Base-by-base conservation (phyloP, 2,329 filamentous ascomycete genomes). In the Alternaria angustiovoidea region DNA sequence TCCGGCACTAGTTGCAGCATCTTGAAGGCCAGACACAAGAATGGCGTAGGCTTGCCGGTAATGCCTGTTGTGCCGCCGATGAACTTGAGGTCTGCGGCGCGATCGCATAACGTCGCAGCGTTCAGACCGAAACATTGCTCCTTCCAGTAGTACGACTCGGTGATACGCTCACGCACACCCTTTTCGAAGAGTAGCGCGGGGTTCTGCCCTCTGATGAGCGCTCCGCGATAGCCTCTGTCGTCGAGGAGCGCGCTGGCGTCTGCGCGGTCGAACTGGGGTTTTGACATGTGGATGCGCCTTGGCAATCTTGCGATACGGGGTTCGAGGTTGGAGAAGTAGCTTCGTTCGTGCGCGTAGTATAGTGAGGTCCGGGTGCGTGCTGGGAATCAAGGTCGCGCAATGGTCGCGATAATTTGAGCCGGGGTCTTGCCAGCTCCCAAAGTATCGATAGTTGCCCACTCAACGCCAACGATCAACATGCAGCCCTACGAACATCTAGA, bases 61-160 rank as follows among this genome's bases (percentile, higher is more conserved):
- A 88, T 86, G 54, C 94, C 93, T 73, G 93, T 93, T 5, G 93
- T 96, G 68, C 95, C 95, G 64, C 94, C 95, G 57, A 99, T 87
- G 79, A 91, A 95, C 49, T 83, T 86, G 47, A 99, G 86, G 70
- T 94, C 91, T 26, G 93, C 91, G 0, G 96, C 94, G 66, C 95
- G 92, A 81, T 97, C 92, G 71, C 97, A 90, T 6, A 99, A 79
- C 0, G 88, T 90, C 1, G 88, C 88, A 4, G 87, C 86, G 82
- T 98, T 99, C 66, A 99, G 85, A 42, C 91, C 95, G 80, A 98
- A 99, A 78, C 95, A 97, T 82, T 97, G 94, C 81, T 98, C 95
- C 80, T 97, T 97, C 91, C 93, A 99, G 83, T 97, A 99, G 81
- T 97, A 96, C 54, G 89, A 92, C 75, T 97, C 93, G 69, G 94